phyloP scores from a whole-genome alignment of 1,284 basidiomycete genomes.

The Leccinum fallax region DNA sequence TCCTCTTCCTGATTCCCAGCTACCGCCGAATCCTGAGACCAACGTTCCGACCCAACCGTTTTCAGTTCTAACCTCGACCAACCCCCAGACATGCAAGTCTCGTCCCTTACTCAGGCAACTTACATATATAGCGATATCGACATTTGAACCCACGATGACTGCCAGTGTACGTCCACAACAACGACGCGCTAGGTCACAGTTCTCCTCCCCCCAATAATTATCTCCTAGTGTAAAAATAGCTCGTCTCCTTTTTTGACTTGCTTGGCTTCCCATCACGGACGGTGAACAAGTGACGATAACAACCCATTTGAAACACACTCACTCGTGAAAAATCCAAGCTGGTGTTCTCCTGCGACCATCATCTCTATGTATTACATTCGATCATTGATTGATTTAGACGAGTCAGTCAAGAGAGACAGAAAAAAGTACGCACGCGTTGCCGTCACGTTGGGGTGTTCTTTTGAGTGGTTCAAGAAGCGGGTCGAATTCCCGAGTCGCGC shows the following conservation, averaged over 20 bases:
- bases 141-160: not conserved
- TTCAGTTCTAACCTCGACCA: too few relatives aligned
- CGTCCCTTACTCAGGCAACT: too few relatives aligned
- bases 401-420: not conserved
- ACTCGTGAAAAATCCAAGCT: conserved; percentile 52
- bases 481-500: conserved; percentile 53
- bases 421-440: conserved; percentile 40
- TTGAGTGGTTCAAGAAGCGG: conserved; percentile 56
- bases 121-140: not conserved
- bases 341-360: conserved; percentile 51
- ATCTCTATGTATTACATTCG: not conserved
- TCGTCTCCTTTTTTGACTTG: conserved; percentile 42
- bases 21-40: too few relatives aligned
- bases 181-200: not conserved
- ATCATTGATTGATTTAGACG: conserved; percentile 23
- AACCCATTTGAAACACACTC: conserved; percentile 15
- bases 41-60: too few relatives aligned
- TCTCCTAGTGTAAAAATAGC: conserved; percentile 50
- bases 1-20: too few relatives aligned
- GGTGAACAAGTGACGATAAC: not conserved
- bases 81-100: too few relatives aligned
- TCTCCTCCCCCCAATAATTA: not conserved
- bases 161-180: not conserved
- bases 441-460: conserved; percentile 41
- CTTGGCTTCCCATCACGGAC: conserved; percentile 29